Conservation (phyloP, 1,139 yeast species). For the Suhomyces maxii region DNA sequence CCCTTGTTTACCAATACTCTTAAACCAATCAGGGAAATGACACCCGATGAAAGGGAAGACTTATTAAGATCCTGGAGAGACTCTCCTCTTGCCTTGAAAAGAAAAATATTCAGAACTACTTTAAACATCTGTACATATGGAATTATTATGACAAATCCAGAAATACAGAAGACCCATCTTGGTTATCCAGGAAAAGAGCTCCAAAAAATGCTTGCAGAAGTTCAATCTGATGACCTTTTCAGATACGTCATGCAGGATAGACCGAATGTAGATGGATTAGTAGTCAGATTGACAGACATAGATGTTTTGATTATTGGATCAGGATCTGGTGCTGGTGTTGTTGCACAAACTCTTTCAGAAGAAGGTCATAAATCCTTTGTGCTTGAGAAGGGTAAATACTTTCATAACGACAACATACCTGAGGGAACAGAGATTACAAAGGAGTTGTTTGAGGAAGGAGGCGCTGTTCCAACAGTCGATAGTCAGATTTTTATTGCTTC, state of each 20-base stretch:
- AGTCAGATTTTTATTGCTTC: conserved; percentile 47
- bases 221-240: conserved; percentile 24
- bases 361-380: conserved; percentile 49
- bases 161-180: conserved; percentile 33
- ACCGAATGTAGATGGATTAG: conserved; percentile 31
- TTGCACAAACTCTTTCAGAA: conserved; percentile 48
- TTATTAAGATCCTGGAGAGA: conserved; percentile 41
- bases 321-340: conserved; percentile 61
- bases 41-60: conserved; percentile 27
- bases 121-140: conserved; percentile 28
- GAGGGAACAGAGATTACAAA: conserved; percentile 43
- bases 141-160: conserved; percentile 27
- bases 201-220: conserved; percentile 31
- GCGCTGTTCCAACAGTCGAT: conserved; percentile 33
- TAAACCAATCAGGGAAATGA: conserved; percentile 41
- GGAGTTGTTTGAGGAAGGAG: conserved; percentile 43
- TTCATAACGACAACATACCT: conserved; percentile 34
- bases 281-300: conserved; percentile 36
- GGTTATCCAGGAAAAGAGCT: conserved; percentile 37
- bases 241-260: conserved; percentile 33
- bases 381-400: conserved; percentile 54
- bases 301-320: conserved; percentile 56
- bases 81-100: conserved; percentile 31
- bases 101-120: conserved; percentile 32
- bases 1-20: conserved; percentile 37